Evolutionary conservation across 106 monocot genomes (phyloP).

Genomic region (Posidonia australis): DNA sequence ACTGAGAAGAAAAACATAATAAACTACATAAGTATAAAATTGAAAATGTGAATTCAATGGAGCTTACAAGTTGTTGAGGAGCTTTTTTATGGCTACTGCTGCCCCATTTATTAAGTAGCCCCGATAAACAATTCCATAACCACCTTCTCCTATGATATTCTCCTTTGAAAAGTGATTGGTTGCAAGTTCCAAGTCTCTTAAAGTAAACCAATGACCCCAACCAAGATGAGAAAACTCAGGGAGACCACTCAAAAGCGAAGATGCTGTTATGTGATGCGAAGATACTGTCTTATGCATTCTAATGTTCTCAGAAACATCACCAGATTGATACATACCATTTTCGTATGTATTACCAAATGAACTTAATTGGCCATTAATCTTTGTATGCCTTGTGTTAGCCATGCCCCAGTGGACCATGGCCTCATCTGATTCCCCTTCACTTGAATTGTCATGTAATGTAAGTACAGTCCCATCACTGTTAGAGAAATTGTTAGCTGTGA

Average conservation of each 20-base stretch:
- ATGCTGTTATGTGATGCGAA: slow-evolving; percentile 14
- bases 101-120: slow-evolving; percentile 29
- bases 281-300: slow-evolving; percentile 1
- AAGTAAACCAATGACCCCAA: slow-evolving; percentile 47
- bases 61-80: slow-evolving; percentile 49
- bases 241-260: slow-evolving; percentile 24
- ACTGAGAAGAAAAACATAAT: background rate
- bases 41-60: background rate
- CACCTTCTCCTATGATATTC: slow-evolving; percentile 40
- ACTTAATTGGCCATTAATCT: slow-evolving; percentile 11
- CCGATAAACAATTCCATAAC: slow-evolving; percentile 38
- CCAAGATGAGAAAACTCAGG: slow-evolving; percentile 40
- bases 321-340: slow-evolving; percentile 16
- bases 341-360: slow-evolving; percentile 20
- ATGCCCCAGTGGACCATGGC: slow-evolving; percentile 17
- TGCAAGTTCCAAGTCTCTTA: slow-evolving; percentile 35
- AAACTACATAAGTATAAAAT: background rate
- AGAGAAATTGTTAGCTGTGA: background rate
- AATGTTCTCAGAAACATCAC: slow-evolving; percentile 16
- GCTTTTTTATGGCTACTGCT: slow-evolving; percentile 41
- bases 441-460: slow-evolving; percentile 13
- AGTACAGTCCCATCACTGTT: background rate
- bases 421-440: slow-evolving; percentile 17
- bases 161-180: slow-evolving; percentile 38
- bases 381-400: slow-evolving; percentile 6